Conservation (phyloP, 1,139 yeast genomes). For the Yamadazyma blattariae region DNA sequence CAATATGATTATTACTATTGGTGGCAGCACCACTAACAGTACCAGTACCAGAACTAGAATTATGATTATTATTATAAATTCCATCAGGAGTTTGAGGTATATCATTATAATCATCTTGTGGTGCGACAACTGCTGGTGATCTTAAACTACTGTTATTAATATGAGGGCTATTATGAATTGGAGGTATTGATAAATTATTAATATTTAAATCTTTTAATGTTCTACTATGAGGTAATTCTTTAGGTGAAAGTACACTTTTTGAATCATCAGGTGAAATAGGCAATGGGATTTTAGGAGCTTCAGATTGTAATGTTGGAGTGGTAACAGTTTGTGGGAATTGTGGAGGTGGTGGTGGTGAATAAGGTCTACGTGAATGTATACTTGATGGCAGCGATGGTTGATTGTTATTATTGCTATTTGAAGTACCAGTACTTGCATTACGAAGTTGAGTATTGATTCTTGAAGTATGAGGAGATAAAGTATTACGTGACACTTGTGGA, state of each 20-base stretch:
- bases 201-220: constrained; percentile 14
- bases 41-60: neutral
- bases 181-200: constrained; percentile 10
- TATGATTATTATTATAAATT: constrained; percentile 7
- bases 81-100: constrained; percentile 18
- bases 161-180: neutral
- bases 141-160: constrained; percentile 9
- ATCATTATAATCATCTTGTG: neutral
- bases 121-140: constrained; percentile 15
- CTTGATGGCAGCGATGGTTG: neutral
- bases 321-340: neutral
- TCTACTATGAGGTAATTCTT: constrained; percentile 11
- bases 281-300: constrained; percentile 13
- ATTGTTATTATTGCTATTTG: neutral
- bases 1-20: no score
- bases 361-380: neutral
- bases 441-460: neutral
- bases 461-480: constrained; percentile 2
- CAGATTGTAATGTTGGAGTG: constrained; percentile 6
- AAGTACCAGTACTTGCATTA: neutral
- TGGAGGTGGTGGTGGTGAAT: neutral
- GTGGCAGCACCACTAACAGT: no score
- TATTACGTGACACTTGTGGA: constrained; percentile 6
- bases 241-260: constrained; percentile 9
- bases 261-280: constrained; percentile 13